A percentile compares a stretch with the other conserved stretches of the same genome.
phyloP scores from a whole-genome alignment of 73 alveolate genomes.

The Paraurostyla sp. region DNA sequence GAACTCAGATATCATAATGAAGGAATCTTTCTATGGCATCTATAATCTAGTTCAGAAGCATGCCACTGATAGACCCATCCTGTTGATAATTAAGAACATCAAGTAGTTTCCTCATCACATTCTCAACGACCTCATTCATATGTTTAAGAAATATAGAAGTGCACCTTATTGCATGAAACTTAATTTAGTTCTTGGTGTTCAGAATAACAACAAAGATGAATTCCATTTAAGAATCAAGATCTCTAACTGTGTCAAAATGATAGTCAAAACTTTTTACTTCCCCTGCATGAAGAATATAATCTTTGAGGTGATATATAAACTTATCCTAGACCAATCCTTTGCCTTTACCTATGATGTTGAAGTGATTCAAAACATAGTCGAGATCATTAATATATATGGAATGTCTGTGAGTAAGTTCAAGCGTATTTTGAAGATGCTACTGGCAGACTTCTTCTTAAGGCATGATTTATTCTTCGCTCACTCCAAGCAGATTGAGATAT shows the following conservation, averaged over 20 bases:
- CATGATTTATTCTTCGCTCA: slow-evolving; percentile 25
- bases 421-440: slow-evolving; percentile 11
- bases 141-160: slow-evolving; percentile 63
- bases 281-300: slow-evolving; percentile 63
- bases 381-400: slow-evolving; percentile 55
- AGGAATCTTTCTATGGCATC: slow-evolving; percentile 49
- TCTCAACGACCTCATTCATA: slow-evolving; percentile 66
- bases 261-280: slow-evolving; percentile 68
- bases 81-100: slow-evolving; percentile 66
- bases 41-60: neutral
- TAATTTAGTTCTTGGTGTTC: slow-evolving; percentile 66
- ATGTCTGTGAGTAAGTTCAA: slow-evolving; percentile 48
- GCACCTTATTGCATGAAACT: slow-evolving; percentile 47
- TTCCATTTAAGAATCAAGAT: slow-evolving; percentile 47
- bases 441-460: slow-evolving; percentile 4
- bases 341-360: neutral
- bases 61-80: slow-evolving; percentile 13
- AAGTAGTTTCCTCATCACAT: slow-evolving; percentile 56
- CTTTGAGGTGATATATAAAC: slow-evolving; percentile 51
- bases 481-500: neutral
- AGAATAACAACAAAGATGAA: slow-evolving; percentile 70
- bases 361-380: slow-evolving; percentile 14
- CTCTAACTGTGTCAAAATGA: slow-evolving; percentile 32
- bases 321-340: neutral
- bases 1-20: neutral